phyloP scores from a whole-genome alignment of 2,329 filamentous ascomycete species.

The Rhinocladiella mackenziei region DNA sequence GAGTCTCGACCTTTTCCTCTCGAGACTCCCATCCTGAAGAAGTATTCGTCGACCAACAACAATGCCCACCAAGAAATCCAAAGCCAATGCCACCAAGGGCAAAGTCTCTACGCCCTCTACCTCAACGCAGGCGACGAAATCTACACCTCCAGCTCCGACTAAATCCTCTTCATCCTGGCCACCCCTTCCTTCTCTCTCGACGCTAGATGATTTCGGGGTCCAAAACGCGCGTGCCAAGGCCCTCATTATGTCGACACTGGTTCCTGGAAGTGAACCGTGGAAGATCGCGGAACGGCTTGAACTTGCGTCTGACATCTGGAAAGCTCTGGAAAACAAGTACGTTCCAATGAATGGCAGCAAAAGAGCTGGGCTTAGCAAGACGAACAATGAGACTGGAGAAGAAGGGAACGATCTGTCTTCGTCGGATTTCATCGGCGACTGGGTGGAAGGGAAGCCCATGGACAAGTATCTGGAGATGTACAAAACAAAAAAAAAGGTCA shows the following conservation, averaged over 20 bases:
- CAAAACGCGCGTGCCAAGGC: conserved; percentile 24
- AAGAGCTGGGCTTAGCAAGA: conserved; percentile 2
- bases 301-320: conserved; percentile 25
- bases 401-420: conserved; percentile 1
- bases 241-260: conserved; percentile 27
- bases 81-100: conserved; percentile 15
- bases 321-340: conserved; percentile 22
- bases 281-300: conserved; percentile 25
- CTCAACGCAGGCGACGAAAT: not conserved
- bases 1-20: too few species aligned
- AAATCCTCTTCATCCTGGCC: not conserved
- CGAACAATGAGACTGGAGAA: not conserved
- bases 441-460: conserved; percentile 14
- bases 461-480: conserved; percentile 20
- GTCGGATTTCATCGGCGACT: conserved; percentile 18
- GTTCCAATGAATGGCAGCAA: conserved; percentile 13
- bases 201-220: conserved; percentile 13
- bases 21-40: too few species aligned
- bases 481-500: conserved; percentile 2
- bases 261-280: conserved; percentile 24
- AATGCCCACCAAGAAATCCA: conserved; percentile 24
- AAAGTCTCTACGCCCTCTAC: conserved; percentile 2
- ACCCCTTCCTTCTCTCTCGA: not conserved
- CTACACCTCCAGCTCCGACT: not conserved
- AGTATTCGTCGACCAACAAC: too few species aligned